Percentiles rank a stretch among this genome's conserved stretches.
phyloP scores from a whole-genome alignment of 768 basidiomycete genomes.

The Atractiella rhizophila region DNA sequence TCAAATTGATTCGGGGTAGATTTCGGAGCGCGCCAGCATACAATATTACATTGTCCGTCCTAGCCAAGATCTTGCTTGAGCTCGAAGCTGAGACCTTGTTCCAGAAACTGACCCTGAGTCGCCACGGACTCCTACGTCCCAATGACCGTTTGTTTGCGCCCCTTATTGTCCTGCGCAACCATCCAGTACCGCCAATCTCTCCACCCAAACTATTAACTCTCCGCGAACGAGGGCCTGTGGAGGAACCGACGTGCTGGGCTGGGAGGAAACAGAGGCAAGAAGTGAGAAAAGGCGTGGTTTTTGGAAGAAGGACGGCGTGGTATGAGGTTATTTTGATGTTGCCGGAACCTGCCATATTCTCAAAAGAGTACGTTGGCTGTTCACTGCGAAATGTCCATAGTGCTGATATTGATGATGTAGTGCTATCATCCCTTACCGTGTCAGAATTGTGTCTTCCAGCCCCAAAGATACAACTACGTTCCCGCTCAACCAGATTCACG shows the following conservation, averaged over 20 bases:
- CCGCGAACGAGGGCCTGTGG: neutral
- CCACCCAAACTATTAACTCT: neutral
- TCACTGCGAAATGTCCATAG: neutral
- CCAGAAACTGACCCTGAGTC: too few relatives aligned
- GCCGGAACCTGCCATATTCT: neutral
- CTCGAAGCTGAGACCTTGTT: too few relatives aligned
- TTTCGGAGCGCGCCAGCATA: slow-evolving; percentile 4
- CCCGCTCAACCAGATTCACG: neutral
- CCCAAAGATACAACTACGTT: neutral
- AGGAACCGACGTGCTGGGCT: too few relatives aligned
- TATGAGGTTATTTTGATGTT: neutral
- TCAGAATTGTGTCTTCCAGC: slow-evolving; percentile 5
- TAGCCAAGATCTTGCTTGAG: too few relatives aligned
- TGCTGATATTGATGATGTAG: neutral
- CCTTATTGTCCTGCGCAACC: too few relatives aligned
- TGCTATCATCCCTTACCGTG: neutral
- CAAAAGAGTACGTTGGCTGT: neutral
- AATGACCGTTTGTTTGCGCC: too few relatives aligned
- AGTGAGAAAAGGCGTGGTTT: neutral
- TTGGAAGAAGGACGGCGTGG: neutral
- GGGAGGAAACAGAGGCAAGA: too few relatives aligned
- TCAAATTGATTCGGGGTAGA: neutral
- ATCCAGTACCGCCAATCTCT: neutral
- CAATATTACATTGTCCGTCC: too few relatives aligned
- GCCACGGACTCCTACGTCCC: too few relatives aligned